A percentile compares a stretch with the other conserved stretches of the same genome.
Evolutionary conservation across 257 asterid species (phyloP).

Genomic region (Ehretia macrophylla): DNA sequence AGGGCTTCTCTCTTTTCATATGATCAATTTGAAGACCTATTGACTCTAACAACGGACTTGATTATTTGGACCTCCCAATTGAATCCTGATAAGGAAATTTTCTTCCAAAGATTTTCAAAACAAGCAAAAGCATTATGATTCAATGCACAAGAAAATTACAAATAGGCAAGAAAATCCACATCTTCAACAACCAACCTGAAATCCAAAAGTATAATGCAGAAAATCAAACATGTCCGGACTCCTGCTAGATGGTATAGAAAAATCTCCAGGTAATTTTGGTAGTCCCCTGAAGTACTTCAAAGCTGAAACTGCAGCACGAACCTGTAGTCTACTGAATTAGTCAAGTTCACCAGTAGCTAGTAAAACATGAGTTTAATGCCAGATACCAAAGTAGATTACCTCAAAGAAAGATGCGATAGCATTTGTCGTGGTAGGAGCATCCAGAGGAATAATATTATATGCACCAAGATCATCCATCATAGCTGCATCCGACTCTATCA

Average conservation of each 20-base stretch:
- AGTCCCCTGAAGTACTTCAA: conserved; percentile 73
- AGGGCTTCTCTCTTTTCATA: too few species aligned
- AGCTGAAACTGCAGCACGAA: conserved; percentile 76
- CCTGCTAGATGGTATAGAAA: conserved; percentile 63
- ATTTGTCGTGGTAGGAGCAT: conserved; percentile 71
- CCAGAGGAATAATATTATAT: conserved; percentile 89
- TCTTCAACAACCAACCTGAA: conserved; percentile 59
- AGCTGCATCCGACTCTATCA: conserved; percentile 95
- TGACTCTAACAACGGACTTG: too few species aligned
- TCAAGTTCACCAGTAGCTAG: conserved; percentile 17
- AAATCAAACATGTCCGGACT: conserved; percentile 75
- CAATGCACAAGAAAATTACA: too few species aligned
- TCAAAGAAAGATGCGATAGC: conserved; percentile 67
- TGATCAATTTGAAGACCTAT: too few species aligned
- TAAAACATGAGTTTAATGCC: neutral
- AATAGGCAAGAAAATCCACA: too few species aligned
- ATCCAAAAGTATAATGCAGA: conserved; percentile 77
- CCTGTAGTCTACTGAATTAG: conserved; percentile 39
- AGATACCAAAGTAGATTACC: conserved; percentile 42
- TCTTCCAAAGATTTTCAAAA: too few species aligned
- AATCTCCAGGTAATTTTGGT: conserved; percentile 70
- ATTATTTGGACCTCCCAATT: too few species aligned
- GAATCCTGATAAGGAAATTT: too few species aligned
- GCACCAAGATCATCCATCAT: conserved; percentile 93
- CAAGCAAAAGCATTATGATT: too few species aligned